Base-by-base conservation (phyloP, 1,284 basidiomycete genomes). In the Tilletia walkeri region DNA sequence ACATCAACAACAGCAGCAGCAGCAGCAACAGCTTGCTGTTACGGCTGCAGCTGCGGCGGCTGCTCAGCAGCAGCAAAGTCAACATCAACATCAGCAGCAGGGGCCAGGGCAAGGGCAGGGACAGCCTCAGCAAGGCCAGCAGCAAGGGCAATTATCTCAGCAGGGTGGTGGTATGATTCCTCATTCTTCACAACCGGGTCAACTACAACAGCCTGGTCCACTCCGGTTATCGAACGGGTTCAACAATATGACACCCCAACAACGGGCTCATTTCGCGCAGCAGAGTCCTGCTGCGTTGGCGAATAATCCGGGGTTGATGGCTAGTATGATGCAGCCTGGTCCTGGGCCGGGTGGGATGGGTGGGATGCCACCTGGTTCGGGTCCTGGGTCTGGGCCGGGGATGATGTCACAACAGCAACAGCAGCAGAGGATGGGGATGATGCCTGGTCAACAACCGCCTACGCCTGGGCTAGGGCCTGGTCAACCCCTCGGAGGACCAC, bases 211-310 rank as follows among this genome's bases (percentile, higher is more conserved):
- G n/a, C 56, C n/a, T 7, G 50, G n/a, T 5, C 56, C 24, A 39
- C 16, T 39, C 9, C 34, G 59, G 59, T 16, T 63, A 16, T 34
- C 59, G 38, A 63, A 63, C 18, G 59, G 59, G 6, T 63, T 18
- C 59, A 63, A 63, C 59, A 63, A 63, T 38, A 63, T 63, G 59
- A 63, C 59, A 14, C 59, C 59, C 36, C 59, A 63, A 63, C 59
- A 63, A 34, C 59, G 59, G 36, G 59, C 59, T 12, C 59, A 63
- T 20, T 63, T 63, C 59, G 59, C 36, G 10, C 59, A 63, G 34
- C 59, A 63, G 59, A 39, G 36, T 3, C 59, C 59, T 18, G 59
- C 59, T 9, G 59, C 59, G 14, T 41, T 63, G 36, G 59, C 34
- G 6, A 63, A 63, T 34, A 63, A 63, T 14, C 59, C 59, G 59